Conservation (phyloP, 768 basidiomycete genomes). For the Paxillus involutus region DNA sequence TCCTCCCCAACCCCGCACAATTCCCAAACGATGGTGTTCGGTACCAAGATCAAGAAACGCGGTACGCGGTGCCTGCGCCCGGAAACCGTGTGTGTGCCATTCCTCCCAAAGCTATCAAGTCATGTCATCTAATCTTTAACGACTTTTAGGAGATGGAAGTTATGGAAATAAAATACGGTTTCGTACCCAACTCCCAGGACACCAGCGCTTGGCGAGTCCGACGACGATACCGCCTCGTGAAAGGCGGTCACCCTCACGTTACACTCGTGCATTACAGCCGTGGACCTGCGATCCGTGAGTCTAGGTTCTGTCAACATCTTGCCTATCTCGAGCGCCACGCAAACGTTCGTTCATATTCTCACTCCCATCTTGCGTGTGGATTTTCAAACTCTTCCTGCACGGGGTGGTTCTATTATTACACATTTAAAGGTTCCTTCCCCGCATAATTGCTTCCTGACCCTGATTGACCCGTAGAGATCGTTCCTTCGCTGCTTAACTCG, state of each 20-base stretch:
- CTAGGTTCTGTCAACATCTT: constrained; percentile 1
- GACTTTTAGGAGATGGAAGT: constrained; percentile 71
- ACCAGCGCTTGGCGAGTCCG: constrained; percentile 64
- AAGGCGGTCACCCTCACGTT: constrained; percentile 74
- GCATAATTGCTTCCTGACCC: constrained; percentile 11
- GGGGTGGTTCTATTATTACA: background rate
- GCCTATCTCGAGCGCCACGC: constrained; percentile 20
- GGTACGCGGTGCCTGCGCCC: constrained; percentile 47
- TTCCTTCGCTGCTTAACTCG: constrained; percentile 54
- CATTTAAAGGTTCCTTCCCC: background rate
- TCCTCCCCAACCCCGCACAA: constrained; percentile 53
- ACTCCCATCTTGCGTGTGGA: constrained; percentile 6
- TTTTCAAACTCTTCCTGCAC: background rate
- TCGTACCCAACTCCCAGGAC: constrained; percentile 67
- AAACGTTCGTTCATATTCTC: constrained; percentile 2
- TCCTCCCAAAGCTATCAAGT: background rate
- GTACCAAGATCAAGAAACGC: constrained; percentile 71
- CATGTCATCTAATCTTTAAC: background rate
- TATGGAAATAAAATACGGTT: constrained; percentile 71
- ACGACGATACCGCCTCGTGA: constrained; percentile 67
- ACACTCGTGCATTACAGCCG: constrained; percentile 76
- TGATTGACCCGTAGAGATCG: constrained; percentile 46
- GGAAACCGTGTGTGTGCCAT: constrained; percentile 52
- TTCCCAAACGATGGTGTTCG: constrained; percentile 79
- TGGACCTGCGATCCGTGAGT: constrained; percentile 62